phyloP scores from a whole-genome alignment of 2,329 filamentous ascomycete species.

The Trichoderma sp. region DNA sequence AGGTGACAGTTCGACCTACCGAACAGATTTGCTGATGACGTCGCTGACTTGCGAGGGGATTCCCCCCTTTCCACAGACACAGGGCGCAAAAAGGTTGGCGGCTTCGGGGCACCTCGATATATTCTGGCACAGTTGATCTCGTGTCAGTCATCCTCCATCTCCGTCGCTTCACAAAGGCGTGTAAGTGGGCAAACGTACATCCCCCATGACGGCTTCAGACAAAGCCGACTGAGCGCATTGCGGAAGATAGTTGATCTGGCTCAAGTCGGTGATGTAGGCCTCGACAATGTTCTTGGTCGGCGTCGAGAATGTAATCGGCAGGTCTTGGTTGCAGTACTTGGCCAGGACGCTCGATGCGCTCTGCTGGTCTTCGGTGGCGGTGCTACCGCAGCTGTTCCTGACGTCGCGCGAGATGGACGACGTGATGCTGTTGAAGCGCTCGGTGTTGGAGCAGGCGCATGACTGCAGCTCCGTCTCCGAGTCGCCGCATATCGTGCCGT shows the following conservation, averaged over 20 bases:
- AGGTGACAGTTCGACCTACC: background rate
- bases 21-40: slow-evolving; percentile 47
- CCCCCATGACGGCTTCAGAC: slow-evolving; percentile 39
- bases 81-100: slow-evolving; percentile 50
- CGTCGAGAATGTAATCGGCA: slow-evolving; percentile 44
- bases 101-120: slow-evolving; percentile 44
- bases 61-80: slow-evolving; percentile 55
- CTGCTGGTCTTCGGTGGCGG: slow-evolving; percentile 51
- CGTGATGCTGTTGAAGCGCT: slow-evolving; percentile 45
- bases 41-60: slow-evolving; percentile 50
- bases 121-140: slow-evolving; percentile 32
- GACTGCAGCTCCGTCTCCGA: slow-evolving; percentile 51
- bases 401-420: slow-evolving; percentile 46
- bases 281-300: slow-evolving; percentile 47
- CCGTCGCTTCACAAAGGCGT: no score
- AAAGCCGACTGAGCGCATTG: slow-evolving; percentile 43
- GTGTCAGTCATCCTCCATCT: background rate
- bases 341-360: slow-evolving; percentile 51
- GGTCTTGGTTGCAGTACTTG: slow-evolving; percentile 53
- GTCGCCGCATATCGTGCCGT: slow-evolving; percentile 46
- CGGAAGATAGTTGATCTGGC: slow-evolving; percentile 44
- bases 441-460: slow-evolving; percentile 56
- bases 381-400: slow-evolving; percentile 48
- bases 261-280: slow-evolving; percentile 54
- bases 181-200: slow-evolving; percentile 31